A percentile compares a stretch with the other conserved stretches of the same genome.
phyloP scores from a whole-genome alignment of 257 asterid genomes.

The Echites panduratus region DNA sequence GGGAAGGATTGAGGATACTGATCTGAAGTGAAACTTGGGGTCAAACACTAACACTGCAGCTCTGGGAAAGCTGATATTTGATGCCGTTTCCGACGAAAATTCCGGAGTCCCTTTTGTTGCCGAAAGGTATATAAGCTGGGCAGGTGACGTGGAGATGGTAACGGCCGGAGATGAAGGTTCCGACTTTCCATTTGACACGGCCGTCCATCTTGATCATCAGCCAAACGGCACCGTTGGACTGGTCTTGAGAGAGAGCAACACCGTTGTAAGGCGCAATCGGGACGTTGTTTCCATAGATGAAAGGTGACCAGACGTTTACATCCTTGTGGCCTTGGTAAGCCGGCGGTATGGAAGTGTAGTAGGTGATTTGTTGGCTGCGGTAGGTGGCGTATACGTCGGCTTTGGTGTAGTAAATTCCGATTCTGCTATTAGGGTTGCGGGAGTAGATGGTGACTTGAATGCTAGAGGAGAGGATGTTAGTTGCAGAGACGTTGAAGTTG shows the following conservation, averaged over 20 bases:
- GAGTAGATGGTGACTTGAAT: slow-evolving; percentile 75
- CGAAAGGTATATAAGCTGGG: slow-evolving; percentile 57
- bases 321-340: slow-evolving; percentile 85
- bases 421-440: slow-evolving; percentile 58
- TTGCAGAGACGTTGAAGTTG: slow-evolving; percentile 65
- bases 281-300: slow-evolving; percentile 49
- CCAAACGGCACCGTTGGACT: slow-evolving; percentile 46
- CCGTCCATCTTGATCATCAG: slow-evolving; percentile 54
- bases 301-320: slow-evolving; percentile 78
- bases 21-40: not conserved
- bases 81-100: slow-evolving; percentile 45
- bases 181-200: slow-evolving; percentile 70
- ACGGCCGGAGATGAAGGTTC: slow-evolving; percentile 47
- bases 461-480: slow-evolving; percentile 67
- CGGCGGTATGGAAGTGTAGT: slow-evolving; percentile 52
- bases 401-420: slow-evolving; percentile 68
- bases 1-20: not conserved
- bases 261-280: slow-evolving; percentile 88
- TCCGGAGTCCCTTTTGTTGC: slow-evolving; percentile 35
- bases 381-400: slow-evolving; percentile 48
- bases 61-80: slow-evolving; percentile 60
- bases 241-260: slow-evolving; percentile 39
- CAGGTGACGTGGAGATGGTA: slow-evolving; percentile 75
- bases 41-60: slow-evolving; percentile 59
- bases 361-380: slow-evolving; percentile 74